phyloP scores from a whole-genome alignment of 768 basidiomycete species.

The Chlorophyllum brunneum region DNA sequence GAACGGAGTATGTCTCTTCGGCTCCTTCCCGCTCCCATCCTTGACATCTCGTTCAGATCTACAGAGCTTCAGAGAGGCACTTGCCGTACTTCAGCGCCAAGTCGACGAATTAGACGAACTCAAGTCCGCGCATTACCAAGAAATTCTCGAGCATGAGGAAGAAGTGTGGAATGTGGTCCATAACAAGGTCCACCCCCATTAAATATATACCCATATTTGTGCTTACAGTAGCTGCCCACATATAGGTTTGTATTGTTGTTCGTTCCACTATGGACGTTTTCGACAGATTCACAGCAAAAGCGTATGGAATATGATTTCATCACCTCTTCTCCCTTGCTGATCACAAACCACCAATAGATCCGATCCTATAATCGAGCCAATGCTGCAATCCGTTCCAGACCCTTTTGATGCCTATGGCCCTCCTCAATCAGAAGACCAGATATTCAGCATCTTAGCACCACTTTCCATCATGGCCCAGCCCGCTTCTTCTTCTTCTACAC shows the following conservation, averaged over 20 bases:
- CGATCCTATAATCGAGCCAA: constrained; percentile 86
- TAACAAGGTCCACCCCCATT: constrained; percentile 53
- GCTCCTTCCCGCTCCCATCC: background rate
- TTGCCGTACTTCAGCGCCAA: constrained; percentile 77
- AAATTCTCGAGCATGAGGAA: constrained; percentile 90
- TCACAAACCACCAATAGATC: constrained; percentile 42
- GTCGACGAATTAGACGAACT: constrained; percentile 89
- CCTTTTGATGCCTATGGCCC: constrained; percentile 92
- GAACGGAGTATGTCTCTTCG: constrained; percentile 64
- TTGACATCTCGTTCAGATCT: constrained; percentile 54
- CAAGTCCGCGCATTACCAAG: constrained; percentile 80
- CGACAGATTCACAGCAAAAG: constrained; percentile 80
- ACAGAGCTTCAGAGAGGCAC: constrained; percentile 82
- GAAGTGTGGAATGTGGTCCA: constrained; percentile 94
- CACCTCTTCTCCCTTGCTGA: background rate
- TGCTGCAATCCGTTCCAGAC: constrained; percentile 87
- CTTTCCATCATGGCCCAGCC: constrained; percentile 63
- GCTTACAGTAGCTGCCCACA: constrained; percentile 12
- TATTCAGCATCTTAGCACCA: constrained; percentile 90
- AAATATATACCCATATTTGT: background rate
- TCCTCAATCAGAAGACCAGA: constrained; percentile 83
- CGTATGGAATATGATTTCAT: constrained; percentile 48
- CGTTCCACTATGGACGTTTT: constrained; percentile 92
- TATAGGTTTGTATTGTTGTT: constrained; percentile 73
- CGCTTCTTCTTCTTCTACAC: constrained; percentile 41